Evolutionary conservation across 176 grass and related monocot genomes (phyloP), one percentile per base, ranked within the genome.

Genomic region (Oryza glaberrima): DNA sequence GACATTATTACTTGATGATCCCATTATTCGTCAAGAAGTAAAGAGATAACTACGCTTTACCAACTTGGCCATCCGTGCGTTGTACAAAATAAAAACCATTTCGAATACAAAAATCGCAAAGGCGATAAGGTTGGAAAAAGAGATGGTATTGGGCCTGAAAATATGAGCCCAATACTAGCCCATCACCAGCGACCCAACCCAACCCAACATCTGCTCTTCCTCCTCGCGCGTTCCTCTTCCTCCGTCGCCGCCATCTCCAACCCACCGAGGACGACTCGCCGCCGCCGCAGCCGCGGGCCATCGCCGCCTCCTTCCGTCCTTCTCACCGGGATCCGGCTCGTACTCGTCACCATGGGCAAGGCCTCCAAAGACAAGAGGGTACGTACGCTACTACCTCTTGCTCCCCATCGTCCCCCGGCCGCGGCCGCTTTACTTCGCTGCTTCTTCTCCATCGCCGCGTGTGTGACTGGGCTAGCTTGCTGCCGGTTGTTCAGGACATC

Each of bases 281-380:
- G 35, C 35, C 35, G 35, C 35, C 35, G 35, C 35, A n/a, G n/a
- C n/a, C n/a, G n/a, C n/a, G n/a, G 7, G 2, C 48, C 2, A 11
- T 20, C 28, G 44, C 6, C 71, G 17, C 12, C 69, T 56, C 16
- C 5, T 56, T 56, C 52, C 52, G 48, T 19, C 49, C 25, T 15
- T 41, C 20, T 4, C 44, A 0, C 56, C 19, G 5, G 23, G 35
- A 14, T 22, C 67, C 11, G 20, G 2, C 26, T 41, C 40, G 0
- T 35, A 17, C 46, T 70, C 70, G 14, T 54, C 48, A 28, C 12
- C 67, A 94, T 95, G 93, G 93, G 89, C 1, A 94, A 90, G 76
- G 87, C 93, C 8, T 95, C 91, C 72, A 92, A 98, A 60, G 91
- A 98, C 81, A 92, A 94, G 88, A 88, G 93, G 73, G 91, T 91